Conservation (phyloP, 2,329 filamentous ascomycete species). For the Taxawa tesnikishii region DNA sequence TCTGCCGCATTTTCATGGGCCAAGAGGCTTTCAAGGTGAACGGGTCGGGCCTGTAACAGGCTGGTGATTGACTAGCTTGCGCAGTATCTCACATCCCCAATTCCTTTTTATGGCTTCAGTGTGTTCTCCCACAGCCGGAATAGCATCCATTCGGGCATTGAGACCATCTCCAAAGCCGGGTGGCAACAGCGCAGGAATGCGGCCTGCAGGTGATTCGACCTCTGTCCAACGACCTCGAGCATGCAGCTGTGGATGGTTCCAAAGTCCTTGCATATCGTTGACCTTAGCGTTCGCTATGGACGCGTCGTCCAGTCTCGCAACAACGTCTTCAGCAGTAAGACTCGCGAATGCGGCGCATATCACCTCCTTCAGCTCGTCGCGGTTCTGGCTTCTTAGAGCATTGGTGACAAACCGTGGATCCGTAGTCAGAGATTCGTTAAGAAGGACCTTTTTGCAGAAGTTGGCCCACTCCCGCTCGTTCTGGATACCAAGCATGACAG, state of each 20-base stretch:
- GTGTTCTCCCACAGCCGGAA: constrained; percentile 40
- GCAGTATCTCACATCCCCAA: no score
- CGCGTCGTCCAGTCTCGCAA: constrained; percentile 32
- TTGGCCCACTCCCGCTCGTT: constrained; percentile 45
- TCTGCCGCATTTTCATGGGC: no score
- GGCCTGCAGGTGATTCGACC: constrained; percentile 34
- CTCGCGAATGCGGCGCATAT: constrained; percentile 31
- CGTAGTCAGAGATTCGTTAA: constrained; percentile 26
- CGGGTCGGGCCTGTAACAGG: no score
- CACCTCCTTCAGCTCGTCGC: constrained; percentile 31
- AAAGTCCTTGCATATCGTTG: constrained; percentile 42
- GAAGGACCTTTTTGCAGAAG: constrained; percentile 36
- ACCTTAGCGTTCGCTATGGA: constrained; percentile 44
- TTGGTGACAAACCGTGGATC: constrained; percentile 39
- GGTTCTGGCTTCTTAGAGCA: constrained; percentile 33
- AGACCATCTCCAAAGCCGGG: constrained; percentile 28
- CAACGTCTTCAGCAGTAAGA: constrained; percentile 27
- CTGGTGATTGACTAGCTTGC: no score
- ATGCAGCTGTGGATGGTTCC: constrained; percentile 40
- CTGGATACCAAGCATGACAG: constrained; percentile 46
- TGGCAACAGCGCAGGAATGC: constrained; percentile 37
- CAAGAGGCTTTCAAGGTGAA: no score
- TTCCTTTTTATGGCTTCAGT: constrained; percentile 31
- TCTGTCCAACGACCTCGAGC: constrained; percentile 40
- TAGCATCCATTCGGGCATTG: constrained; percentile 27